phyloP scores from a whole-genome alignment of 345 rosid genomes.

The Erucastrum elatum region DNA sequence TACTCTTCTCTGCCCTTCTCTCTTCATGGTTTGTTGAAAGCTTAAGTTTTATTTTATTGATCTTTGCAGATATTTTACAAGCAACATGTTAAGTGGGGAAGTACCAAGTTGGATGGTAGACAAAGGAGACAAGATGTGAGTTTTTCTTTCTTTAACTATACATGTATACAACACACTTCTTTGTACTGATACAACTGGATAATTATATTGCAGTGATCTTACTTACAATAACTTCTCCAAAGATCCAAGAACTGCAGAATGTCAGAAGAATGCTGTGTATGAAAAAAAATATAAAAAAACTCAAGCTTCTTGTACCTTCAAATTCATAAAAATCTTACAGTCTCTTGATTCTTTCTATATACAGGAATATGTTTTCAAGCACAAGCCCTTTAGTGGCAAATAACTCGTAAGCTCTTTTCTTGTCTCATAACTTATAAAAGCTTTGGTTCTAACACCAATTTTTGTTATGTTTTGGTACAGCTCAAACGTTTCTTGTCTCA shows the following conservation, averaged over 20 bases:
- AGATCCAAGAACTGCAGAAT: constrained; percentile 28
- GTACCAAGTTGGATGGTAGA: constrained; percentile 50
- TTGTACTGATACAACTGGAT: neutral
- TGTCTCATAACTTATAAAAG: neutral
- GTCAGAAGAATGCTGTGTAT: constrained; percentile 47
- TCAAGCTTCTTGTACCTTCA: constrained; percentile 10
- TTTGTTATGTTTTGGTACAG: constrained; percentile 17
- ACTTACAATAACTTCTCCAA: constrained; percentile 62
- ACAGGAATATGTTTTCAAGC: constrained; percentile 57
- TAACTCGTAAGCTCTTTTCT: constrained; percentile 42
- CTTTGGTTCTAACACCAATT: neutral
- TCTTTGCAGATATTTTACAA: constrained; percentile 36
- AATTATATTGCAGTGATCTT: constrained; percentile 58
- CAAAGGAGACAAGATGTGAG: constrained; percentile 51
- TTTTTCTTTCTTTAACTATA: neutral
- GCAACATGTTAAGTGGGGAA: constrained; percentile 52
- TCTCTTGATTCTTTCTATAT: neutral
- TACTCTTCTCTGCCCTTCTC: neutral
- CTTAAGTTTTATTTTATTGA: constrained; percentile 29
- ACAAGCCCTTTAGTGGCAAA: constrained; percentile 46
- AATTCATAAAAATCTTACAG: constrained; percentile 1
- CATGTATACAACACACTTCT: neutral
- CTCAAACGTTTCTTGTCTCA: constrained; percentile 17
- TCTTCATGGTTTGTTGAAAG: neutral
- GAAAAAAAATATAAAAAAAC: constrained; percentile 25